Conservation (phyloP, 2,329 filamentous ascomycete genomes). For the Aureobasidium pullulans region DNA sequence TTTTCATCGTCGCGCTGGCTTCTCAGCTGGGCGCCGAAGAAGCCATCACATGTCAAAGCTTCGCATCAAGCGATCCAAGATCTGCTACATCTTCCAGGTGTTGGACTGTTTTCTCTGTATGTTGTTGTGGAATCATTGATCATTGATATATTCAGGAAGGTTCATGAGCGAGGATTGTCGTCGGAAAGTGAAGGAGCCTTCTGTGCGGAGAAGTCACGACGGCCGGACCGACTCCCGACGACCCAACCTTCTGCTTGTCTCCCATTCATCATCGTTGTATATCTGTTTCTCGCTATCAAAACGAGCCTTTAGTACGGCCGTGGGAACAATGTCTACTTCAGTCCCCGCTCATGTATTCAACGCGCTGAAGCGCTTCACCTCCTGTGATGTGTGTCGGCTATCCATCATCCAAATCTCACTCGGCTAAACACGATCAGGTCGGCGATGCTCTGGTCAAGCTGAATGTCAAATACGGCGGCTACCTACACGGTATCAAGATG, state of each 20-base stretch:
- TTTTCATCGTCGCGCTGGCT: constrained; percentile 1
- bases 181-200: not conserved
- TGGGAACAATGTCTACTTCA: not conserved
- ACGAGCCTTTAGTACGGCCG: no score
- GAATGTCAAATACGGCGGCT: constrained; percentile 28
- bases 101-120: no score
- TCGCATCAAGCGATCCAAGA: no score
- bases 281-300: no score
- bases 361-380: constrained; percentile 11
- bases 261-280: no score
- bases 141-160: no score
- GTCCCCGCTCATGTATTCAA: constrained; percentile 5
- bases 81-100: no score
- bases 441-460: constrained; percentile 31
- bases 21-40: not conserved
- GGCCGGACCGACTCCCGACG: not conserved
- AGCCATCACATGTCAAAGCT: not conserved
- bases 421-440: constrained; percentile 20
- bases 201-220: not conserved
- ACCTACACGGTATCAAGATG: constrained; percentile 29
- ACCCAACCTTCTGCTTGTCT: no score
- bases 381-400: not conserved
- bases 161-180: not conserved
- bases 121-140: no score
- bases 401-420: not conserved